These are phyloP conservation scores for Isoetes taiwanensis DNA, from an alignment of 75 land plant genomes.

Conservation along the genomic window DNA sequence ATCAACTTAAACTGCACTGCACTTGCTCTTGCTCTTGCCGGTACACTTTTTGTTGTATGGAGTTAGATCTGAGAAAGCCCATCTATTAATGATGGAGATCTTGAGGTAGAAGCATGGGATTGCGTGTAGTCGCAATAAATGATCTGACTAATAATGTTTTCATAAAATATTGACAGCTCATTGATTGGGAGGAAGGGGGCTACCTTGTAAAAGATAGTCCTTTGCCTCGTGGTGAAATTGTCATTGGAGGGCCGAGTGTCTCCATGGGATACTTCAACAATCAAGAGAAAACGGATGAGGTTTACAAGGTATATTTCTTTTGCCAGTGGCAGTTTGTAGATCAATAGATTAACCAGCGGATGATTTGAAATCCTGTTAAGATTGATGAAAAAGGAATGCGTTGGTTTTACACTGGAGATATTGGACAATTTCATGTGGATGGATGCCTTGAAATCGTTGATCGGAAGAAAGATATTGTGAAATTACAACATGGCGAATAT, in stretches of 20 bases:
- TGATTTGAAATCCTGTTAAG: not conserved
- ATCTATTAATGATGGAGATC: too few relatives aligned
- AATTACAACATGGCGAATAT: constrained; percentile 89
- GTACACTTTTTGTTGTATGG: too few relatives aligned
- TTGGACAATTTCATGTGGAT: constrained; percentile 70
- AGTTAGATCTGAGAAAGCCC: too few relatives aligned
- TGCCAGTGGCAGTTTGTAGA: too few relatives aligned
- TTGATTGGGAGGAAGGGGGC: constrained; percentile 82
- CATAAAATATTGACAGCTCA: too few relatives aligned
- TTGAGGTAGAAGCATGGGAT: too few relatives aligned
- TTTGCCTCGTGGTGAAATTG: constrained; percentile 76
- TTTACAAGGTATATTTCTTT: constrained; percentile 43
- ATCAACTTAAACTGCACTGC: too few relatives aligned
- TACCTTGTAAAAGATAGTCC: constrained; percentile 49
- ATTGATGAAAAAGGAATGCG: constrained; percentile 37
- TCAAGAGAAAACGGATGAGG: constrained; percentile 67
- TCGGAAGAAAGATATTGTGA: constrained; percentile 78
- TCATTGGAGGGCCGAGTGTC: constrained; percentile 76
- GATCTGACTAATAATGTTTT: too few relatives aligned
- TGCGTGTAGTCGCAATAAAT: too few relatives aligned
- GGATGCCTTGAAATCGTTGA: constrained; percentile 89
- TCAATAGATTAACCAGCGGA: too few relatives aligned
- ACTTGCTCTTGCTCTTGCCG: too few relatives aligned
- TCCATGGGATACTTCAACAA: constrained; percentile 73
- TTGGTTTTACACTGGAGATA: constrained; percentile 85